Evolutionary conservation across 2,329 filamentous ascomycete genomes (phyloP), one percentile per base, ranked within the genome.

Genomic region (Pestalotiopsis sp.): DNA sequence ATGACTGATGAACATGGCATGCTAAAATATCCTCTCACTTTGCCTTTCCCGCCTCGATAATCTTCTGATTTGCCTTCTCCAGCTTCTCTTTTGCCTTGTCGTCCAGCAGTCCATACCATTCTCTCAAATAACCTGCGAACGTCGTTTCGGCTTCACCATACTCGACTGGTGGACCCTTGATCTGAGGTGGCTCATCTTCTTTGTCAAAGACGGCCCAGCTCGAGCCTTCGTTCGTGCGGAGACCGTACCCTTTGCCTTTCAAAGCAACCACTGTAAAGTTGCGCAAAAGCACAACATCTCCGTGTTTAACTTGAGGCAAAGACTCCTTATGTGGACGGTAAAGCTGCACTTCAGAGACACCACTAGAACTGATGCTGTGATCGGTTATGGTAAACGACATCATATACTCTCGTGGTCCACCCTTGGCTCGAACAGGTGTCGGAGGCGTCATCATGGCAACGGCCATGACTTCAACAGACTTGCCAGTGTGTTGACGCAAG

Each of bases 121-220:
- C 79, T 71, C 81, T 81, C 71, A 91, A 76, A 66, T 81, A 79
- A 60, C 75, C 75, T 66, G 87, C 83, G 71, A 88, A 86, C 36
- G 79, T 79, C 64, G 79, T 80, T 77, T 90, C 89, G 36, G 77
- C 79, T 14, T 82, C 79, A 36, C 81, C 81, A 69, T 86, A 82
- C 77, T 91, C 89, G 23, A 91, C 83, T 0, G 88, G 88, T 66
- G 88, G 86, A 0, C 88, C 89, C 69, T 84, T 85, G 65, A 91
- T 85, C 78, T 91, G 86, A 57, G 86, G 80, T 58, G 84, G 77
- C 65, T 78, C 78, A 39, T 72, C 72, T 41, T 79, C 77, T 52
- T 79, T 78, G 72, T 89, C 87, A 70, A 88, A 90, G 3, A 91
- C 87, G 2, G 87, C 89, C 87, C 90, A 91, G 66, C 86, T 85